These are phyloP conservation scores for Saxophila tyrrhenica DNA, from an alignment of 495 filamentous ascomycete genomes.

Conservation along the genomic window DNA sequence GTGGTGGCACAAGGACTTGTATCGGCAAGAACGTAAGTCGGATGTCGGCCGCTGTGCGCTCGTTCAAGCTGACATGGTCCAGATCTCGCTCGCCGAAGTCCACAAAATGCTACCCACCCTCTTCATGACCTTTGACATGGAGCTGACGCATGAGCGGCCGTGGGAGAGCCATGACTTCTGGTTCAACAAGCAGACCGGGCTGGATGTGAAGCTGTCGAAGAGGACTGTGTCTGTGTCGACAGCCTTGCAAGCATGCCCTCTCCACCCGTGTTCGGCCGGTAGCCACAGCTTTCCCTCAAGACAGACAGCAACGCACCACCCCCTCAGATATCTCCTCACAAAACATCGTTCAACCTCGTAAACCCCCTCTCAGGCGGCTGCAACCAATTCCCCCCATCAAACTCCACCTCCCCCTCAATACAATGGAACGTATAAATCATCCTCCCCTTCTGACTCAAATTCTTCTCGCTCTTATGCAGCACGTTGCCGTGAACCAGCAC, in stretches of 20 bases:
- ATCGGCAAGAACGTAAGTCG: neutral
- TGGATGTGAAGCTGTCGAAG: neutral
- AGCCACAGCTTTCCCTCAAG: too few relatives aligned
- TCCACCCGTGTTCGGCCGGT: neutral
- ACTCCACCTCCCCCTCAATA: constrained; percentile 74
- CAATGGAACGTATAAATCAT: constrained; percentile 98
- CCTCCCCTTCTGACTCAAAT: constrained; percentile 67
- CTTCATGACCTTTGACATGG: constrained; percentile 16
- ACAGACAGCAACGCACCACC: too few relatives aligned
- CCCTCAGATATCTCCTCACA: too few relatives aligned
- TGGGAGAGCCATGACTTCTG: constrained; percentile 9
- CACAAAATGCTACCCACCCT: constrained; percentile 18
- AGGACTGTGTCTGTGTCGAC: neutral
- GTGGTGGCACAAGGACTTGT: constrained; percentile 3
- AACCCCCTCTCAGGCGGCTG: constrained; percentile 73
- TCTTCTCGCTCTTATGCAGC: constrained; percentile 91
- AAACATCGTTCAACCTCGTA: constrained; percentile 42
- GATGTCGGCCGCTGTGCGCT: neutral
- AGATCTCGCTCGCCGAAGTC: constrained; percentile 20
- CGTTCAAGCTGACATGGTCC: constrained; percentile 15
- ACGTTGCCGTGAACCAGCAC: constrained; percentile 95
- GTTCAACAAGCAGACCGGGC: constrained; percentile 16
- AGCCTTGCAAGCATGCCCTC: neutral
- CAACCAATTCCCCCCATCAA: constrained; percentile 86
- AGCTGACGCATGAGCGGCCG: neutral